These are phyloP conservation scores for Macrophomina tecta DNA, from an alignment of 2,329 filamentous ascomycete species.

Conservation along the genomic window DNA sequence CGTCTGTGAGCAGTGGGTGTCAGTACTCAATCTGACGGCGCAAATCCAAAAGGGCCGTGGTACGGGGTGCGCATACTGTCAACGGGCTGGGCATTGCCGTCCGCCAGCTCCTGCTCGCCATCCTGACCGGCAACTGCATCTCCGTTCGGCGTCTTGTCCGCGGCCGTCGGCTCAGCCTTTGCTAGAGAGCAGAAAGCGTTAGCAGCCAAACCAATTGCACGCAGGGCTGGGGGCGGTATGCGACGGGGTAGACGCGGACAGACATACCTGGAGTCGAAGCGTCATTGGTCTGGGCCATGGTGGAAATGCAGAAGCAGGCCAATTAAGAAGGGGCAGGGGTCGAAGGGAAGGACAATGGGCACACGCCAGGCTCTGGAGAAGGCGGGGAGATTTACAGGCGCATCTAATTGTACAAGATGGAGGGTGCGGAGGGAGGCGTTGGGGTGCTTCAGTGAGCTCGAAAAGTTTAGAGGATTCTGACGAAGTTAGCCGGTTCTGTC, in stretches of 20 bases:
- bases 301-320: constrained; percentile 19
- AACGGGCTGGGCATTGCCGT: constrained; percentile 38
- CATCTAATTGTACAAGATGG: constrained; percentile 40
- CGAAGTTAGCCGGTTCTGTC: constrained; percentile 19
- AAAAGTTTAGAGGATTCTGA: constrained; percentile 28
- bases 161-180: constrained; percentile 36
- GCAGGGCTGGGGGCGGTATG: constrained; percentile 19
- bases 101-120: constrained; percentile 36
- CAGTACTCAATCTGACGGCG: not conserved
- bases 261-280: constrained; percentile 45
- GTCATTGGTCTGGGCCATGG: constrained; percentile 46
- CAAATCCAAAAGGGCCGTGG: not conserved
- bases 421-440: constrained; percentile 16
- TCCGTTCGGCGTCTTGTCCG: constrained; percentile 34
- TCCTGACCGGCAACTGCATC: constrained; percentile 22
- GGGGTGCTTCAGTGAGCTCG: constrained; percentile 18
- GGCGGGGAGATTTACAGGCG: constrained; percentile 1
- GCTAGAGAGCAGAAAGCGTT: constrained; percentile 32
- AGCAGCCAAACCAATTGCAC: not conserved
- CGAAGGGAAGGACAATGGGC: constrained; percentile 22
- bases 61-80: constrained; percentile 39
- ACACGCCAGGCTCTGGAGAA: constrained; percentile 1
- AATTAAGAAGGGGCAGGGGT: constrained; percentile 22
- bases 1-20: constrained; percentile 44
- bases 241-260: constrained; percentile 26